Percentiles rank a stretch among this genome's conserved stretches.
Conservation (phyloP, 805 yeast genomes). For the Schwanniomyces sp. region DNA sequence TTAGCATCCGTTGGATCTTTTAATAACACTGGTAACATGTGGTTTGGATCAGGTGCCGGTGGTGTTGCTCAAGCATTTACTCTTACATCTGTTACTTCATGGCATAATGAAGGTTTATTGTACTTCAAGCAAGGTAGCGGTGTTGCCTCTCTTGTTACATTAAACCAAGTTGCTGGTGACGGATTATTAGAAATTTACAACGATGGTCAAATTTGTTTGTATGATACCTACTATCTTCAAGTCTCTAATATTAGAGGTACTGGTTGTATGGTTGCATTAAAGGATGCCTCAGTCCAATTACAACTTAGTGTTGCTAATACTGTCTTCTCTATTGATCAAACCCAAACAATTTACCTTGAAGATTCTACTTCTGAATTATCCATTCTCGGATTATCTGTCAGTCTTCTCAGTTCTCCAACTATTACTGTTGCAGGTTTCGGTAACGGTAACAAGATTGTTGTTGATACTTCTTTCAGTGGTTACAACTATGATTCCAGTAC, state of each 20-base stretch:
- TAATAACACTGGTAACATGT: constrained; percentile 23
- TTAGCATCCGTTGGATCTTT: constrained; percentile 14
- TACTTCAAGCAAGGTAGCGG: constrained; percentile 20
- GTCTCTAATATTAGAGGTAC: constrained; percentile 18
- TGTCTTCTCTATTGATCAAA: constrained; percentile 9
- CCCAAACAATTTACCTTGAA: constrained; percentile 18
- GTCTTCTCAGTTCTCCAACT: constrained; percentile 10
- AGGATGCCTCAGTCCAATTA: constrained; percentile 5
- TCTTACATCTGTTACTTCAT: constrained; percentile 10
- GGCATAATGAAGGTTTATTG: constrained; percentile 20
- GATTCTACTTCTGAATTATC: constrained; percentile 14
- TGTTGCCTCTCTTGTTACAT: constrained; percentile 17
- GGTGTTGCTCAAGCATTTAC: constrained; percentile 10
- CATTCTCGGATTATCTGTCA: constrained; percentile 10
- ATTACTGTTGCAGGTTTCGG: constrained; percentile 25
- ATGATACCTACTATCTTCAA: constrained; percentile 21
- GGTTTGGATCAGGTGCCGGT: constrained; percentile 24
- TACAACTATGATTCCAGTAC: constrained; percentile 9
- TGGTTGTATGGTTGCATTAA: constrained; percentile 26
- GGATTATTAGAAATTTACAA: constrained; percentile 13
- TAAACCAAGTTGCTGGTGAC: constrained; percentile 11
- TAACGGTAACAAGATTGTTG: constrained; percentile 20
- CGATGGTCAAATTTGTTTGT: constrained; percentile 25
- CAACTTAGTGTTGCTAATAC: constrained; percentile 9
- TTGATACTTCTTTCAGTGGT: constrained; percentile 1